Evolutionary conservation across 495 filamentous ascomycete genomes (phyloP).

Genomic region (Amorphotheca resinae): DNA sequence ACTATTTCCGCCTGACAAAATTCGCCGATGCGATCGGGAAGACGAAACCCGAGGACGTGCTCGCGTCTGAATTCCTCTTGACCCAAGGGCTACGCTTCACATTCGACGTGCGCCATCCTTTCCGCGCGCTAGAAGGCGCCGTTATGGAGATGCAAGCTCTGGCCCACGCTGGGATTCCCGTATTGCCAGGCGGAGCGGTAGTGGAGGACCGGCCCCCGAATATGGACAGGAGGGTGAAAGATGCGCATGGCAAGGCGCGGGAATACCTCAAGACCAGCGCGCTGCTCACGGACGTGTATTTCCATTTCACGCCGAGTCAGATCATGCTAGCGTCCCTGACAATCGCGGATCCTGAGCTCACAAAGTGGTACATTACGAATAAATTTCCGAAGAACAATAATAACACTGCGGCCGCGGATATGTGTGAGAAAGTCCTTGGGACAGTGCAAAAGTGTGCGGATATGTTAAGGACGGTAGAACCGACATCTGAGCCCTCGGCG

Average conservation of each 20-base stretch:
- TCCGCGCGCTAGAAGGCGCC: conserved; percentile 72
- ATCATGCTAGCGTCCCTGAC: conserved; percentile 76
- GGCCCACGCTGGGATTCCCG: conserved; percentile 33
- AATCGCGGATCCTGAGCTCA: conserved; percentile 60
- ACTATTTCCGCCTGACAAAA: conserved; percentile 56
- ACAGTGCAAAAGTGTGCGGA: conserved; percentile 37
- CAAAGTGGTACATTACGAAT: conserved; percentile 56
- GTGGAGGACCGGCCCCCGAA: background rate
- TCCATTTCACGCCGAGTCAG: conserved; percentile 89
- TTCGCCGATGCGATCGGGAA: conserved; percentile 46
- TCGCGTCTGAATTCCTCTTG: conserved; percentile 81
- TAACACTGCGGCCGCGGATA: conserved; percentile 17
- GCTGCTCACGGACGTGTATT: conserved; percentile 83
- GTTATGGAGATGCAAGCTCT: conserved; percentile 67
- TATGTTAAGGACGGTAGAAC: conserved; percentile 27
- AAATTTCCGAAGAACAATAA: conserved; percentile 41
- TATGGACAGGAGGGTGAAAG: conserved; percentile 39
- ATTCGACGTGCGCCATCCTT: conserved; percentile 86
- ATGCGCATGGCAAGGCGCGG: conserved; percentile 57
- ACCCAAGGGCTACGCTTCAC: conserved; percentile 90
- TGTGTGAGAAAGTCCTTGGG: conserved; percentile 32
- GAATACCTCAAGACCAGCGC: conserved; percentile 66
- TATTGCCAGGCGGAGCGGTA: conserved; percentile 5
- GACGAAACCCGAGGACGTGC: conserved; percentile 60
- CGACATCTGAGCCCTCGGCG: conserved; percentile 4